Evolutionary conservation across 2,329 filamentous ascomycete species (phyloP), one percentile per base, ranked within the genome.

Genomic region (Dactylellina drechsleri): DNA sequence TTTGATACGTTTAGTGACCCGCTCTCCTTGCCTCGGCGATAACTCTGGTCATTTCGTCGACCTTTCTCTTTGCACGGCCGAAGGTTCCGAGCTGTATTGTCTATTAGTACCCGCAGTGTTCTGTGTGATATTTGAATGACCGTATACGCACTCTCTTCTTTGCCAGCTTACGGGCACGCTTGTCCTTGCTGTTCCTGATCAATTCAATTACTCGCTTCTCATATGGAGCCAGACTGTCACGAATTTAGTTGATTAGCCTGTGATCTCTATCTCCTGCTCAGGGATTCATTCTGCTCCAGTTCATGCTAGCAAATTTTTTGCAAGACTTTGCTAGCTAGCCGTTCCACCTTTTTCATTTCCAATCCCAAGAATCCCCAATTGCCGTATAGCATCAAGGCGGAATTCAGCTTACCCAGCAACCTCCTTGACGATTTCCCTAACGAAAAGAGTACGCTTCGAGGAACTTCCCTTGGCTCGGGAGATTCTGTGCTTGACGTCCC

Each of bases 141-240:
- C n/a, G 18, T 64, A 67, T 75, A 88, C 91, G 80, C 89, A 94
- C 91, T 85, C 94, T 90, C 92, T 96, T 97, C 93, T 98, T 98
- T 82, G 94, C 94, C 83, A 97, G 92, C 91, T 97, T 97, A 82
- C 94, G 90, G 82, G 94, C 94, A 86, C 94, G 92, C 92, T 98
- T 98, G 87, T 99, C 95, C 88, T 96, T 96, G 87, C 89, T 91
- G 91, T 99, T 99, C 83, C 95, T 92, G 86, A 99, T 91, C 84
- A 99, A 87, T 89, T 99, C 95, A 84, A 99, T 96, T 81, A 99
- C 92, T 83, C 95, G 93, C 85, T 95, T 94, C 90, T 99, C 95
- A 85, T 99, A 95, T 82, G 92, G 92, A 81, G 92, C 92, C 81
- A 95, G 91, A 83, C 92, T 90, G 76, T 52, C 70, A 56, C 58